Conservation (phyloP, 2,329 filamentous ascomycete genomes). For the Berkeleyomyces basicola region DNA sequence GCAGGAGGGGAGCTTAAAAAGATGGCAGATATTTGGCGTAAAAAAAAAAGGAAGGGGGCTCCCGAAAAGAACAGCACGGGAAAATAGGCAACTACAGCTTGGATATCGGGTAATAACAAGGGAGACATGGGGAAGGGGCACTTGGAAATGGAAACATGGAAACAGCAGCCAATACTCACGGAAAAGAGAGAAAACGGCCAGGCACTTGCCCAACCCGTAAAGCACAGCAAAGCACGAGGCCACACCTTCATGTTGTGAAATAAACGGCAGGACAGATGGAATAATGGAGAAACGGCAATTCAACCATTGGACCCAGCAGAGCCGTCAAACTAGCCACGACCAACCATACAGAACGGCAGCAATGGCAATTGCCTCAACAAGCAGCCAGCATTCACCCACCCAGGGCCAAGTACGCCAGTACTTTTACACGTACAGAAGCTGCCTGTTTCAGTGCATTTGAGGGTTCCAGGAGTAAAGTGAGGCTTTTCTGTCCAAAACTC, state of each 20-base stretch:
- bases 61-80: neutral
- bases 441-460: neutral
- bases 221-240: neutral
- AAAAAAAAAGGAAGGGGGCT: neutral
- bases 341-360: neutral
- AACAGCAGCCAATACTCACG: neutral
- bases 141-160: neutral
- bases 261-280: neutral
- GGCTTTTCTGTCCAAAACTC: neutral
- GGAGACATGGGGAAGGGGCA: neutral
- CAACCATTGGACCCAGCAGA: neutral
- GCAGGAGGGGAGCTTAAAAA: neutral
- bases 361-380: neutral
- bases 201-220: neutral
- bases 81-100: neutral
- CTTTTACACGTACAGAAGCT: neutral
- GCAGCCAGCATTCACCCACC: neutral
- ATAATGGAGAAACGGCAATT: neutral
- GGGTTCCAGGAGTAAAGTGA: neutral
- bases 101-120: neutral
- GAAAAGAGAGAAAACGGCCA: neutral
- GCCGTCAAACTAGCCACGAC: neutral
- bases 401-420: neutral
- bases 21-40: neutral
- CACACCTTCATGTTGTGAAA: neutral